Base-by-base conservation (phyloP, 176 grass and related monocot genomes). In the Oryza punctata region DNA sequence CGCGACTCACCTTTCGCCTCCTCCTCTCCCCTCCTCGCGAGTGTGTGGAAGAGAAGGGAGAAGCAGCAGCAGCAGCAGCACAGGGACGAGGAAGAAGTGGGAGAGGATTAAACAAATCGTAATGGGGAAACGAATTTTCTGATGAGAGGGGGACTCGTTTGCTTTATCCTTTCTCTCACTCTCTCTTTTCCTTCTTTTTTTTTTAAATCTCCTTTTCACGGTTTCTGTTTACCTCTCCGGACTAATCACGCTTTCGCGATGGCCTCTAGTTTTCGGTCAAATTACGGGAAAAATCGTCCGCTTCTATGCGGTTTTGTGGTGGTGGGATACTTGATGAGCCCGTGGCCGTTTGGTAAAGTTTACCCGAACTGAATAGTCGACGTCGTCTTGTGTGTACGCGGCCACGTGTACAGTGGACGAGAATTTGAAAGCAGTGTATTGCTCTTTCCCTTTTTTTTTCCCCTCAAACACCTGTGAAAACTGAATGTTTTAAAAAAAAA, bases 21-120 rank as follows among this genome's bases (percentile, higher is more conserved):
- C 15, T 24, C 4, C 10, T 15, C 33, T 35, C 65, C 7, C 0
- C 63, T 15, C 44, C 15, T 15, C 8, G 45, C 59, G 72, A 70
- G 69, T 26, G 54, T 41, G 73, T 33, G n/a, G 63, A 38, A 47
- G 50, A 6, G 71, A 70, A 47, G 63, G 10, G 71, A 70, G 54
- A 6, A 23, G 66, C 32, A 28, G n/a, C 32, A 10, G 32, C 32
- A n/a, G n/a, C 32, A 10, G 21, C 4, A 45, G 30, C 5, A 30
- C 16, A 11, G 19, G 11, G n/a, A 45, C 16, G 68, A 52, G 19
- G 71, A 78, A 23, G 47, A 44, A 82, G 81, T n/a, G 84, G 40
- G 44, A 54, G 77, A 10, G 52, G 75, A 86, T 45, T 79, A 80
- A 67, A 84, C 41, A 54, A 73, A 49, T 74, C 70, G 69, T 1